Base-by-base conservation (phyloP, 1,284 basidiomycete genomes). In the Dichomitus squalens region DNA sequence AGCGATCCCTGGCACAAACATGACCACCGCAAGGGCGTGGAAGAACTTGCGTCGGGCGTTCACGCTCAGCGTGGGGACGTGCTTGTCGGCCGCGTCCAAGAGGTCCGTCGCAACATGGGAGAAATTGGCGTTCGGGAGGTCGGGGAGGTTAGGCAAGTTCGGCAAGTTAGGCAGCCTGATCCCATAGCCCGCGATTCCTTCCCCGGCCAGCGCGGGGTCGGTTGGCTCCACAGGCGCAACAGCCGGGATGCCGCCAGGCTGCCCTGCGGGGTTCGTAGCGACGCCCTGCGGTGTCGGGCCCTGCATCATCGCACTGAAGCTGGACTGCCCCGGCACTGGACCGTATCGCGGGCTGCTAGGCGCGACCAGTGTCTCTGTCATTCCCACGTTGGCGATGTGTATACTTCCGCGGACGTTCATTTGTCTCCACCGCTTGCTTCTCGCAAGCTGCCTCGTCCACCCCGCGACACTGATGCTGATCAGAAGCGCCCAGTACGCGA, bases 1-100 rank as follows among this genome's bases (percentile, higher is more conserved):
- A 0, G 88, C 90, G 52, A 99, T 88, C 0, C 95, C 96, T 4
- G 97, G 97, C 40, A 97, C 77, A 70, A 99, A 98, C 91, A 99
- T 96, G 35, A 94, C 80, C 49, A 98, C 95, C 0, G 96, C 95
- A 34, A 99, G 79, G 14, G 87, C 93, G 76, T 99, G 97, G 77
- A 99, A 99, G 74, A 92, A 98, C 75, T 99, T 99, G 55, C 97
- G 83, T 53, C 96, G 82, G n/a, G 93, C 93, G 72, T 99, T 99
- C 60, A 98, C 78, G 41, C 90, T 88, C 57, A 99, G 76, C 21
- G 90, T 93, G n/a, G 93, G 93, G 57, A 95, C 88, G 58, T 85
- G 86, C 73, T 92, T 93, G 73, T 95, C 90, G 2, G 92, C 93
- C 33, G 90, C 92, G 68, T 95, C 91, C 67, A 95, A 77, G 66